phyloP scores from a whole-genome alignment of 2,329 filamentous ascomycete species.

The Scleromitrula shiraiana region DNA sequence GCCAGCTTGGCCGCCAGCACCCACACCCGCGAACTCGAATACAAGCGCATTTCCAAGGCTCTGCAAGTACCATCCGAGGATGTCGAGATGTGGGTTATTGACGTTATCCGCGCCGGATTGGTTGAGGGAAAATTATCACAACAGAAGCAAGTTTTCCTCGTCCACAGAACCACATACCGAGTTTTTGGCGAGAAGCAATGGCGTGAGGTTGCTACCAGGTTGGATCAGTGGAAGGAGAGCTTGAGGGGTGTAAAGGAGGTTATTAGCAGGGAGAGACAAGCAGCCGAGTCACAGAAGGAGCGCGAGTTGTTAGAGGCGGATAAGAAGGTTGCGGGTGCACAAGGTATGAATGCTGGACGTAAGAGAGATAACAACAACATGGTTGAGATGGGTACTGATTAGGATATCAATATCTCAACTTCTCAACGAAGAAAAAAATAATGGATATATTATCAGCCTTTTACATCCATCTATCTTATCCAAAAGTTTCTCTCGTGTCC shows the following conservation, averaged over 20 bases:
- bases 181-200: slow-evolving; percentile 98
- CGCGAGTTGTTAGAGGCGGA: slow-evolving; percentile 66
- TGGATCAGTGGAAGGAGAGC: slow-evolving; percentile 86
- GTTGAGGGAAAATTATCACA: slow-evolving; percentile 96
- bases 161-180: slow-evolving; percentile 92
- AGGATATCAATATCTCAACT: slow-evolving; percentile 12
- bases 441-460: neutral
- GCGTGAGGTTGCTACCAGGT: slow-evolving; percentile 81
- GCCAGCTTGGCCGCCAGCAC: slow-evolving; percentile 79
- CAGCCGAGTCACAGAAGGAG: slow-evolving; percentile 69
- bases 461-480: slow-evolving; percentile 8
- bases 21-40: slow-evolving; percentile 79
- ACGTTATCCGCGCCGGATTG: slow-evolving; percentile 90
- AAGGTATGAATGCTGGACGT: slow-evolving; percentile 35
- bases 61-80: slow-evolving; percentile 76
- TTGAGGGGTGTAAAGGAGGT: slow-evolving; percentile 71
- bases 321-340: slow-evolving; percentile 42
- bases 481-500: slow-evolving; percentile 15
- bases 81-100: slow-evolving; percentile 98
- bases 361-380: slow-evolving; percentile 32
- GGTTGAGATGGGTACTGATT: slow-evolving; percentile 31
- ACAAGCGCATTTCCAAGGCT: slow-evolving; percentile 73
- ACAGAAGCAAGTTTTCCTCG: slow-evolving; percentile 84
- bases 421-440: neutral
- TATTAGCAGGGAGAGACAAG: slow-evolving; percentile 72